Conservation (phyloP, 495 filamentous ascomycete genomes). For the Penicillium parvum region DNA sequence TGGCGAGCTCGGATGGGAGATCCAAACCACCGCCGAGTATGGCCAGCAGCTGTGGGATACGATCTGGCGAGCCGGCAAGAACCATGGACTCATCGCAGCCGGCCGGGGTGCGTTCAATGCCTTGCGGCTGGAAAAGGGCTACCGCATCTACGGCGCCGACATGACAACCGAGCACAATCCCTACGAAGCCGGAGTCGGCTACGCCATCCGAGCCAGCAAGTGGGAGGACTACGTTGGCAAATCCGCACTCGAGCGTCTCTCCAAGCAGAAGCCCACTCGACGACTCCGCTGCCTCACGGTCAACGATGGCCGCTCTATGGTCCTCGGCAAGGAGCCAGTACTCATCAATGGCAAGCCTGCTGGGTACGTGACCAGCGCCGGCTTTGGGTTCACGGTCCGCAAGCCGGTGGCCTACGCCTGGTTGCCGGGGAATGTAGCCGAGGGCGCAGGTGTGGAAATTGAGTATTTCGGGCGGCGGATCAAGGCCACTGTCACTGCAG, state of each 20-base stretch:
- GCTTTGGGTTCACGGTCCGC: conserved; percentile 43
- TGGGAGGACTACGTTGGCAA: conserved; percentile 40
- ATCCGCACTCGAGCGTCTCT: conserved; percentile 27
- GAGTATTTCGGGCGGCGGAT: conserved; percentile 46
- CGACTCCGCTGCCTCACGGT: conserved; percentile 39
- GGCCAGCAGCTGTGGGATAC: conserved; percentile 45
- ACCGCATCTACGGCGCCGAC: conserved; percentile 39
- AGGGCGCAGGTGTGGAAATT: conserved; percentile 39
- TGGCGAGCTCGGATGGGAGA: conserved; percentile 49
- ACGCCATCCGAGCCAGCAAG: conserved; percentile 30
- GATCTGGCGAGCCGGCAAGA: conserved; percentile 40
- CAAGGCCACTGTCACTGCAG: conserved; percentile 35
- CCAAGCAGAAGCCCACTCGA: conserved; percentile 19
- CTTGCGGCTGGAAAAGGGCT: conserved; percentile 46
- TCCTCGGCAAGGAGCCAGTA: conserved; percentile 50
- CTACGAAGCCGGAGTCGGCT: conserved; percentile 41
- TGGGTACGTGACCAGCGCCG: conserved; percentile 47
- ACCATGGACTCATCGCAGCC: conserved; percentile 43
- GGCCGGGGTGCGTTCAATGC: conserved; percentile 47
- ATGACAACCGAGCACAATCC: conserved; percentile 49
- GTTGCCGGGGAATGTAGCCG: conserved; percentile 31
- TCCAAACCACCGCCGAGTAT: conserved; percentile 44
- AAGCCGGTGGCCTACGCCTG: conserved; percentile 46
- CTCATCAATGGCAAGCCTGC: conserved; percentile 30
- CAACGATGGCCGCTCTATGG: conserved; percentile 41